Base-by-base conservation (phyloP, 2,329 filamentous ascomycete genomes). In the Claviceps fusiformis region DNA sequence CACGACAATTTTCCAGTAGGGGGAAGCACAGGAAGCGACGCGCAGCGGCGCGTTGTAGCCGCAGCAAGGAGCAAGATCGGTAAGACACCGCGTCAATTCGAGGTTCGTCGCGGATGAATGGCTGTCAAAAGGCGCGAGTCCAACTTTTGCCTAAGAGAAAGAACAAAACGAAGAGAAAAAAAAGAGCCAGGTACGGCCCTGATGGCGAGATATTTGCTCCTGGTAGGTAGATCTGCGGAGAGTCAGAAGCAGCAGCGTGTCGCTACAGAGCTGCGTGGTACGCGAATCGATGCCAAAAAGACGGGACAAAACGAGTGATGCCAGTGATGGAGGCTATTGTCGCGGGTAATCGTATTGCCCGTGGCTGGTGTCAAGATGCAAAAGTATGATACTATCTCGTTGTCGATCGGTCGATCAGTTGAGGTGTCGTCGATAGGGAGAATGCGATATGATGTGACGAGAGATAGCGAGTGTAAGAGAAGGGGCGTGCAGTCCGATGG, bases 1-100 rank as follows among this genome's bases (percentile, higher is more conserved):
- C 50, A 37, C 39, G 55, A 53, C 33, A 11, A 15, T 39, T 56
- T 46, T 54, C n/a, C 49, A 46, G 55, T 56, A 52, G 52, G 48
- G 55, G 52, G 43, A 48, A 43, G 33, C 29, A 33, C 52, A 51
- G 41, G 39, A 56, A 51, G 46, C 35, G 48, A 54, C 48, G 47
- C 47, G 55, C 17, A 13, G 45, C 27, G 49, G 47, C 55, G 52
- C 52, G 48, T 48, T 35, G 50, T 54, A 39, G 46, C 31, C 55
- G 46, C 35, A 37, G 33, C 41, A 46, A 54, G 54, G 53, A 49
- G 31, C 15, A 56, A 33, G 24, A 5, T 37, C 27, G 9, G 37
- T 19, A 47, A 43, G 24, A 51, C 37, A 47, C n/a, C 15, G 29
- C 10, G 27, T n/a, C n/a, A 11, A 53, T 19, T 47, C 8, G 19